These are phyloP conservation scores for Teunomyces pallodes DNA, from an alignment of 805 yeast species.

Conservation along the genomic window DNA sequence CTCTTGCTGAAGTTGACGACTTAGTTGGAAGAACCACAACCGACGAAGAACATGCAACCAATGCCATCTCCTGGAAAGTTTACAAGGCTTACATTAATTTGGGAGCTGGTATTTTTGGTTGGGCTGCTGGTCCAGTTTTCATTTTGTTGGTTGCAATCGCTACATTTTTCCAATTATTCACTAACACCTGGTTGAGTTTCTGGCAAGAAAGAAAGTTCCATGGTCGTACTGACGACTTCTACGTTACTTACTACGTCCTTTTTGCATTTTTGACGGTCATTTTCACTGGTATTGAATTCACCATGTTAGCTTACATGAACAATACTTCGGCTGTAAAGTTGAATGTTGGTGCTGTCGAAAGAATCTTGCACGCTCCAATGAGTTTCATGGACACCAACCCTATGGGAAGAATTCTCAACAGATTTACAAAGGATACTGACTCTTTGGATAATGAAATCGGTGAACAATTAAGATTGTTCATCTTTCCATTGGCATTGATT, in stretches of 20 bases:
- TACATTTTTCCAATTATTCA: conserved; percentile 41
- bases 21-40: conserved; percentile 29
- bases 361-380: conserved; percentile 43
- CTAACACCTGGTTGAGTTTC: conserved; percentile 45
- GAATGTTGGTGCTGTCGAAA: conserved; percentile 37
- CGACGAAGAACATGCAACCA: conserved; percentile 38
- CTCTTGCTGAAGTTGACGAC: conserved; percentile 3
- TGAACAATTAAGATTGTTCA: conserved; percentile 39
- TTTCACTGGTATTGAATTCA: conserved; percentile 38
- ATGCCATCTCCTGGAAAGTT: conserved; percentile 39
- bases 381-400: conserved; percentile 43
- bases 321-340: conserved; percentile 34
- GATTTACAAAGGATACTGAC: conserved; percentile 46
- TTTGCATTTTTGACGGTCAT: conserved; percentile 37
- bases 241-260: conserved; percentile 34
- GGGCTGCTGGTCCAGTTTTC: conserved; percentile 31
- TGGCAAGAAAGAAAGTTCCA: conserved; percentile 38
- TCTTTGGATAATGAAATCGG: conserved; percentile 46
- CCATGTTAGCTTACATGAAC: conserved; percentile 43
- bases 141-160: conserved; percentile 30
- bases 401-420: conserved; percentile 42
- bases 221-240: conserved; percentile 26
- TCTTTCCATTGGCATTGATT: conserved; percentile 40
- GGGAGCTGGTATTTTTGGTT: conserved; percentile 39
- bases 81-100: conserved; percentile 36